Base-by-base conservation (phyloP, 805 yeast species). In the Metschnikowia anglica region DNA sequence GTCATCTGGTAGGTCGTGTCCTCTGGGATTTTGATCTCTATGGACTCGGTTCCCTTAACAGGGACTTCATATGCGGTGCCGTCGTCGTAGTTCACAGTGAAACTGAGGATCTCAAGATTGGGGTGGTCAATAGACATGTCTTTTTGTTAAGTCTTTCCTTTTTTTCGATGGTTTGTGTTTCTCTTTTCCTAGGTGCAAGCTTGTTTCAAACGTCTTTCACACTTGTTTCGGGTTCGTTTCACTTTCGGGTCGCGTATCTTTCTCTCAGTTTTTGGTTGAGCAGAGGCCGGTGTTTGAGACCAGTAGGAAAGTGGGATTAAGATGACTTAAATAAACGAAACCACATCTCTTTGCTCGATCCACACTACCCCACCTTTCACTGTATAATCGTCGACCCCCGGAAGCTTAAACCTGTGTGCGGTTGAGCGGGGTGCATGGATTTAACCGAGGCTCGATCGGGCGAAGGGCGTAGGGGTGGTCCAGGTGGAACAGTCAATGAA, bases 11-110 rank as follows among this genome's bases (percentile, higher is more conserved):
- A 69, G 43, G 60, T 63, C 21, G 69, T 55, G 34, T 56, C 61
- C 51, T 68, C 74, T 6, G 74, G 73, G 40, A 70, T 60, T 39
- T 51, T 50, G 50, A 67, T 44, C 17, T 56, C 51, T 37, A 66
- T 56, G 18, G 54, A 47, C 11, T 63, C 65, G 4, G 48, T 58
- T 9, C 61, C 70, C 13, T 46, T 47, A 20, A 68, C 68, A 15
- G 43, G 60, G 24, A 66, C 62, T 3, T 47, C 43, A 16, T 54
- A 50, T 8, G 56, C 58, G 19, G 55, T 48, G 38, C 64, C 72
- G 39, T 63, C 68, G 9, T 39, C 56, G 40, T 67, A 52, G 3
- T 50, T 46, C 34, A 65, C 59, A 23, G 53, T 51, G 46, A 62
- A 64, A 43, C 61, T 60, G 37, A 64, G 46, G 27, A 70, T 52